A percentile compares a stretch with the other conserved stretches of the same genome.
Evolutionary conservation across 1,284 basidiomycete species (phyloP).

Genomic region (Sanghuangporus sanghuang): DNA sequence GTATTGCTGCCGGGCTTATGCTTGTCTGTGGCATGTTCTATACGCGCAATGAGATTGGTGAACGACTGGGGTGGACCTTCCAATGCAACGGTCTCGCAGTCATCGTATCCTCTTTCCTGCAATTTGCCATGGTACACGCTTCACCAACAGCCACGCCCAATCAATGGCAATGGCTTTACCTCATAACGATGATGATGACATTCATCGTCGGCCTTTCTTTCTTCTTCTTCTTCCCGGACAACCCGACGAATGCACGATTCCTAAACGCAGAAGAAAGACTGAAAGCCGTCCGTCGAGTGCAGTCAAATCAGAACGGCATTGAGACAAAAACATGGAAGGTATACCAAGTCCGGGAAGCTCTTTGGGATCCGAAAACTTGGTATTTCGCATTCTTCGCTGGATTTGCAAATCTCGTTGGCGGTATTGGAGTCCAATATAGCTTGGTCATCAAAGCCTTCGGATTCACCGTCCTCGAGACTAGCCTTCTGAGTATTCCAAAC

Average conservation of each 20-base stretch:
- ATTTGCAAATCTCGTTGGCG: slow-evolving; percentile 23
- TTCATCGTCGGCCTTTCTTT: slow-evolving; percentile 22
- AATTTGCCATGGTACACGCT: slow-evolving; percentile 28
- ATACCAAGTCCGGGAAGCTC: slow-evolving; percentile 24
- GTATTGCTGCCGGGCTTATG: slow-evolving; percentile 28
- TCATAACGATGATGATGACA: slow-evolving; percentile 25
- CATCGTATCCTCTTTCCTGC: slow-evolving; percentile 29
- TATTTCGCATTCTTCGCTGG: slow-evolving; percentile 23
- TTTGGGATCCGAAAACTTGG: slow-evolving; percentile 27
- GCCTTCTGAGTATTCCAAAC: slow-evolving; percentile 28
- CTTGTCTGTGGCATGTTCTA: slow-evolving; percentile 29
- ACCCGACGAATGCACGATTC: slow-evolving; percentile 25
- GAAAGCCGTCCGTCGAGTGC: slow-evolving; percentile 27
- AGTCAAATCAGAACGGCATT: slow-evolving; percentile 22
- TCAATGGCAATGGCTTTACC: slow-evolving; percentile 28
- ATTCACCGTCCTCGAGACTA: slow-evolving; percentile 27
- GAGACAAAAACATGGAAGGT: slow-evolving; percentile 26
- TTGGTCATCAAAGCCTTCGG: slow-evolving; percentile 30
- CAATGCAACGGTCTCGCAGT: slow-evolving; percentile 29
- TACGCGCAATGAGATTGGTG: slow-evolving; percentile 28
- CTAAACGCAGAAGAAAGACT: slow-evolving; percentile 26
- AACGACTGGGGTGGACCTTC: slow-evolving; percentile 27
- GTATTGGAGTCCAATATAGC: slow-evolving; percentile 24
- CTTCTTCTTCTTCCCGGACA: slow-evolving; percentile 25
- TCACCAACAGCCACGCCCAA: slow-evolving; percentile 20